Conservation (phyloP, 2,329 filamentous ascomycete genomes). For the Arthrobotrys conoides region DNA sequence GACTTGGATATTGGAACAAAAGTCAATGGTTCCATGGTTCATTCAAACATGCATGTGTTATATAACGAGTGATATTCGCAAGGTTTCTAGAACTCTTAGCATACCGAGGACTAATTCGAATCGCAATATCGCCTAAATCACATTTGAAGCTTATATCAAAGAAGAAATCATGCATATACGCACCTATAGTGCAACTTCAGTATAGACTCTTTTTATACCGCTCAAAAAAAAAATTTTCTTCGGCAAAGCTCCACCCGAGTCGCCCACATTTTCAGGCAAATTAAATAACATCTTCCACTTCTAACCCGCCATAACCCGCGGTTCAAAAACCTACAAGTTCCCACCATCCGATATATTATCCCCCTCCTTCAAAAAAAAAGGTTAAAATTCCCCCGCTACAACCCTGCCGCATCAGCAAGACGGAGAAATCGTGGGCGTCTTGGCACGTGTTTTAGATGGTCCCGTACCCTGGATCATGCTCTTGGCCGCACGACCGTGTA, state of each 20-base stretch:
- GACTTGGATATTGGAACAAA: not conserved
- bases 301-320: not conserved
- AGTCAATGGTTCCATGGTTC: slow-evolving; percentile 5
- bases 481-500: not conserved
- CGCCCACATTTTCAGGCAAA: slow-evolving; percentile 17
- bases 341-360: not conserved
- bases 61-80: not conserved
- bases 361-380: not conserved
- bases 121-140: not conserved
- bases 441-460: slow-evolving; percentile 31
- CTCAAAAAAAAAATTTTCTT: not conserved
- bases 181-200: not conserved
- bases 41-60: not conserved
- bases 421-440: slow-evolving; percentile 58
- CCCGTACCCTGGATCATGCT: slow-evolving; percentile 14
- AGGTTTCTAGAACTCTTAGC: not conserved
- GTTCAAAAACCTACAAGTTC: slow-evolving; percentile 21
- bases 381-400: slow-evolving; percentile 39
- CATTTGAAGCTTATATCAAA: not conserved
- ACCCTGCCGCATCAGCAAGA: not conserved
- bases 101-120: too few relatives aligned
- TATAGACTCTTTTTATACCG: not conserved
- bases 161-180: not conserved
- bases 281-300: not conserved
- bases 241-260: slow-evolving; percentile 2